Evolutionary conservation across 106 monocot genomes (phyloP).

Genomic region (Dactylorhiza incarnata): DNA sequence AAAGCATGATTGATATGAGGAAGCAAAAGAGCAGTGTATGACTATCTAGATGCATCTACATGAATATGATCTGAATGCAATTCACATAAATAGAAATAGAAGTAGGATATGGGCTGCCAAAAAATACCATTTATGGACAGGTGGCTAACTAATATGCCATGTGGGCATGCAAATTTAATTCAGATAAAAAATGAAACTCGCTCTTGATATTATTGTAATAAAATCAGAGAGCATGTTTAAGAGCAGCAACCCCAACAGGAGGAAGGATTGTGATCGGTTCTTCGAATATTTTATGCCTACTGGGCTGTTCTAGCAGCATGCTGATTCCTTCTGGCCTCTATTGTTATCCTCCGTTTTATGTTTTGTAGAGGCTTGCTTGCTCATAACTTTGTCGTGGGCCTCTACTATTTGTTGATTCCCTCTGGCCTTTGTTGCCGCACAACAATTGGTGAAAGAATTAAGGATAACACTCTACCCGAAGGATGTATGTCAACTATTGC

Average conservation of each 20-base stretch:
- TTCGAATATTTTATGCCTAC: constrained; percentile 41
- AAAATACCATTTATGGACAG: background rate
- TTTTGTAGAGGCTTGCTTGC: constrained; percentile 34
- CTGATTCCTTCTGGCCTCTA: constrained; percentile 41
- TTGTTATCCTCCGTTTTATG: constrained; percentile 48
- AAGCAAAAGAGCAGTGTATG: background rate
- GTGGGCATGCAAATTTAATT: background rate
- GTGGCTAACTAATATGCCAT: background rate
- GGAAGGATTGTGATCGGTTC: constrained; percentile 42
- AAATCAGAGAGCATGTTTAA: background rate
- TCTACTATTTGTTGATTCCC: too few relatives aligned
- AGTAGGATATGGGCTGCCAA: background rate
- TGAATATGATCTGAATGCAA: background rate
- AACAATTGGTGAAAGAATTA: background rate
- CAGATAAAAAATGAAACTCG: background rate
- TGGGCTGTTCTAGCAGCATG: constrained; percentile 36
- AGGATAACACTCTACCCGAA: background rate
- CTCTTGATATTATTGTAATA: too few relatives aligned
- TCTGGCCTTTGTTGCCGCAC: too few relatives aligned
- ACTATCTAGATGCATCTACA: constrained; percentile 3
- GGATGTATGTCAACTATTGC: background rate
- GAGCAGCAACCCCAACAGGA: constrained; percentile 49
- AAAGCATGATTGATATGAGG: too few relatives aligned
- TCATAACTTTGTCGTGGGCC: constrained; percentile 49
- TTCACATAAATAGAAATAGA: background rate